Evolutionary conservation across 2,329 filamentous ascomycete species (phyloP), one percentile per base, ranked within the genome.

Genomic region (Cadophora gregata): DNA sequence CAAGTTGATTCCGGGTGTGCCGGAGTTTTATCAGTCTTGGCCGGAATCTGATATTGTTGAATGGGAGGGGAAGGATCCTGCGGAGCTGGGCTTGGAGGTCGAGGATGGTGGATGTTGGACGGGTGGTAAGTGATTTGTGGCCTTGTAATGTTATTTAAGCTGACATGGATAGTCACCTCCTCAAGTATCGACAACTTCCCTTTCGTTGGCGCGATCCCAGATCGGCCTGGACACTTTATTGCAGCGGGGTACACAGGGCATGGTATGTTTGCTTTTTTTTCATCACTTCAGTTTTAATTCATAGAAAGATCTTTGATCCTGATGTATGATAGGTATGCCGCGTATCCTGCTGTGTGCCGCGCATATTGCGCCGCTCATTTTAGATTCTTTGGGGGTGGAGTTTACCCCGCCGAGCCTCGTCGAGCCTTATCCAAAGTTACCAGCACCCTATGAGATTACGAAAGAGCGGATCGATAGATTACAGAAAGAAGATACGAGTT

Each of bases 341-440:
- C 51, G 51, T 21, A 55, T 55, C 14, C 51, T 55, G 6, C 51
- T 55, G 8, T 55, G 12, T 6, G 51, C 51, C 19, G 51, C 51
- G 6, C 51, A 55, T n/a, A 55, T n/a, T 16, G n/a, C 51, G 10
- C 51, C 51, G 12, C 51, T 55, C 51, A 55, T 55, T 14, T 12
- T 55, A 6, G 12, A 55, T 2, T 55, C 51, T 10, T n/a, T 55
- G 25, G 51, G 27, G 9, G 29, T 33, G 4, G 10, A 31, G 29
- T 33, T 8, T 27, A 55, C 51, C 19, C 25, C 25, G 3, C 51
- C 51, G 16, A 27, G 14, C 10, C 25, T 55, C 51, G 51, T 55
- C 21, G 27, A 19, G 5, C 51, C 27, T n/a, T 55, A 55, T n/a
- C 51, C 51, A 4, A 10, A 25, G 1, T 14, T 55, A 4, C 51